phyloP scores from a whole-genome alignment of 2,329 filamentous ascomycete genomes.

The Penicillium sp. region DNA sequence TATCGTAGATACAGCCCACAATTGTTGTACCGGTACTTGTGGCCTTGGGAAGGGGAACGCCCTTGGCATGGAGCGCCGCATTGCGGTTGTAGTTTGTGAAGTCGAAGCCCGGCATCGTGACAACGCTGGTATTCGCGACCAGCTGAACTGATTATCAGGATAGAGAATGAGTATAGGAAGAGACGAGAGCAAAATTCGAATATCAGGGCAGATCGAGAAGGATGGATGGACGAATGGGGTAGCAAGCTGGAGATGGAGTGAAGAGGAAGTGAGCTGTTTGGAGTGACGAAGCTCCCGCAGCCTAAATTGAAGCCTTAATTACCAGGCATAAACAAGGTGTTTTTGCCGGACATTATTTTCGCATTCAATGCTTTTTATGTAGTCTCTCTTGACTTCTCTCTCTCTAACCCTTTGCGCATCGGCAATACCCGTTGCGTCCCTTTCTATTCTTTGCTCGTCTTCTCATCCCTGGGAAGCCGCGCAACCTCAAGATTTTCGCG shows the following conservation, averaged over 20 bases:
- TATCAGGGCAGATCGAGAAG: not conserved
- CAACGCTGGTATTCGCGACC: conserved; percentile 14
- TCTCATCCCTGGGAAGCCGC: conserved; percentile 21
- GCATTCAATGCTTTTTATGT: conserved; percentile 14
- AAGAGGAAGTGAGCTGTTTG: conserved; percentile 31
- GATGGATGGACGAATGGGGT: conserved; percentile 27
- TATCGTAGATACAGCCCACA: conserved; percentile 92
- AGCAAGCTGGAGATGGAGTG: conserved; percentile 7
- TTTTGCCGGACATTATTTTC: conserved; percentile 20
- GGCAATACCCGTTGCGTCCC: conserved; percentile 6
- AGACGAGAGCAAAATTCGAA: not conserved
- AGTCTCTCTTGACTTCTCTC: conserved; percentile 6
- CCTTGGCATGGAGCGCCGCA: conserved; percentile 84
- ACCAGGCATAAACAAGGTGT: conserved; percentile 16
- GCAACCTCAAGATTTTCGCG: conserved; percentile 37
- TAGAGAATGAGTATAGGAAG: not conserved
- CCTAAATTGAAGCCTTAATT: conserved; percentile 26
- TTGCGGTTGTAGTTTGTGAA: conserved; percentile 99
- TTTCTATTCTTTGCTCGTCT: conserved; percentile 11
- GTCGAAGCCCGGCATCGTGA: conserved; percentile 89
- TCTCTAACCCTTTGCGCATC: conserved; percentile 9
- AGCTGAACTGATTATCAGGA: conserved; percentile 4
- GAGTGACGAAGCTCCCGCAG: conserved; percentile 39
- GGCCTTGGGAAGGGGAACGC: conserved; percentile 89
- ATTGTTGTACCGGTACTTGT: conserved; percentile 98